Base-by-base conservation (phyloP, 2,329 filamentous ascomycete genomes). In the Pyricularia pennisetigena region DNA sequence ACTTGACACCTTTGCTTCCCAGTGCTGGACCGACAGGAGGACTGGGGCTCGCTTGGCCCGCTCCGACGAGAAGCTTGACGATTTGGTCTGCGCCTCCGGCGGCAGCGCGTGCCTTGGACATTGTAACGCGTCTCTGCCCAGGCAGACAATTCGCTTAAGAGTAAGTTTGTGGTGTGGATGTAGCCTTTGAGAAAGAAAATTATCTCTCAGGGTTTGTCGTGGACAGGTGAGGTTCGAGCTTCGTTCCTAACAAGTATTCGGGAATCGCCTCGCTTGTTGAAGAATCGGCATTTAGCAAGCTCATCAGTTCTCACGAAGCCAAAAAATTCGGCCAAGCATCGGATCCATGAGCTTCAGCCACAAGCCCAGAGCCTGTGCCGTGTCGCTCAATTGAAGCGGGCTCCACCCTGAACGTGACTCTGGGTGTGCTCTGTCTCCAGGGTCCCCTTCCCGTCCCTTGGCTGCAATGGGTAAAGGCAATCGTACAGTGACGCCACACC, bases 1-100 rank as follows among this genome's bases (percentile, higher is more conserved):
- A 96, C 84, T 99, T 99, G 71, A 99, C 91, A 84, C 95, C 95
- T 83, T 97, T 98, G 79, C 90, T 94, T 81, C 95, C 95, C 72
- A 99, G 86, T 68, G 95, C 95, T 69, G 95, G 95, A 83, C 95
- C 95, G 75, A 99, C 94, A 4, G 95, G 95, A 41, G 95, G 95
- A 80, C 93, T 96, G 32, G 95, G 95, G 75, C 90, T 94, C 70
- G 95, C 95, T 79, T 97, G 93, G 29, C 95, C 95, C 69, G 95
- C 95, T 74, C 94, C 95, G 70, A 99, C 95, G 73, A 99, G 97
- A 79, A 99, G 87, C 83, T 98, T 99, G 78, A 99, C 94, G 70
- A 98, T 89, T 80, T 92, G 88, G 76, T 96, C 86, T 59, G 80
- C 78, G 41, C 72, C 79, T 68, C 75, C 76, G 62, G 76, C 76